Evolutionary conservation across 169 alveolate genomes (phyloP), one percentile per base, ranked within the genome.

Genomic region (Cardiosporidium cionae): DNA sequence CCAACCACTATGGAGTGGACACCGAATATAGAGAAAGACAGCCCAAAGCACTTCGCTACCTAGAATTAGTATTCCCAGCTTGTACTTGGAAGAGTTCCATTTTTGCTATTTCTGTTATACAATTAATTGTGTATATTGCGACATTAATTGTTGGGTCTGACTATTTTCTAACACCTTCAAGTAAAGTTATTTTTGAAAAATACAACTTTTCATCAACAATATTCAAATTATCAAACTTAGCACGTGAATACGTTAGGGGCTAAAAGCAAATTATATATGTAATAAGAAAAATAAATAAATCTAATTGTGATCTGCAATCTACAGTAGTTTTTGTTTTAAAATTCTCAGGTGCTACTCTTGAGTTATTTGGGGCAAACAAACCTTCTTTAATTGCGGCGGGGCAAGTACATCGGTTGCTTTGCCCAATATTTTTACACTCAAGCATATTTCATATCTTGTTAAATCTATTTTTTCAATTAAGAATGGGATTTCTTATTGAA

Each of bases 401-500:
- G n/a, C 89, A 89, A 78, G 87, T 89, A 6, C 87, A 89, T 86
- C 75, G 94, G 54, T 72, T 89, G 58, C 72, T 89, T n/a, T 72
- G 84, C 23, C 89, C 92, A 35, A 70, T 86, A 33, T 86, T 89
- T 52, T 68, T 89, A 62, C 94, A 89, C 70, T 91, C 94, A 29
- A 84, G 82, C 52, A 70, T 86, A 32, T 80, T 87, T 76, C 94
- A 89, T 68, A 78, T 87, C n/a, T 78, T 87, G 72, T 89, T 89
- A 74, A 89, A 89, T 72, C 79, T 89, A 35, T 83, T 89, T 69
- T 89, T 89, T 68, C 94, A 89, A 66, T 36, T 86, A 69, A 80
- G 92, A 68, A 83, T 89, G 81, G 89, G 92, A 28, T 79, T 89
- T 71, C 81, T 87, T 32, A 76, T 87, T 68, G 94, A 89, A 74